phyloP scores from a whole-genome alignment of 164 flowering plant species.

The Nymphaea thermarum region DNA sequence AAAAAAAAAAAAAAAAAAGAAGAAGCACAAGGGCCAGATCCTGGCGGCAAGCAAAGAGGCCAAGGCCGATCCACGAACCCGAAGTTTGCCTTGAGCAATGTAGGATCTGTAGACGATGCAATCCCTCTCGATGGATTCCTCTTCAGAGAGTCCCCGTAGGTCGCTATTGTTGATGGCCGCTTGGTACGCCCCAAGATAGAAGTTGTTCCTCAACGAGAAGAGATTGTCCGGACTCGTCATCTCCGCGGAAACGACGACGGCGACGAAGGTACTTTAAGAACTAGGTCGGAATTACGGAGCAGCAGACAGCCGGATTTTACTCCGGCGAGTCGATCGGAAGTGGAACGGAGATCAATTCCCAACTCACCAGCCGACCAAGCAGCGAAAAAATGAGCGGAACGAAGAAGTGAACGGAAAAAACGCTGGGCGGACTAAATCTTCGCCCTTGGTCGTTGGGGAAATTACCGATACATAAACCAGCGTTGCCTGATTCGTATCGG shows the following conservation, averaged over 20 bases:
- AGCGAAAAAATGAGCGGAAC: no score
- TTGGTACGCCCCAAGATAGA: constrained; percentile 90
- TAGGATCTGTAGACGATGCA: constrained; percentile 78
- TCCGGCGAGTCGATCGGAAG: no score
- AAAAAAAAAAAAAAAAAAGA: not conserved
- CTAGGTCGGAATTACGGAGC: not conserved
- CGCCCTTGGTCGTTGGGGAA: no score
- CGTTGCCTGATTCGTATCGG: no score
- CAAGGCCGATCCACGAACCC: constrained; percentile 9
- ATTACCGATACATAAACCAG: no score
- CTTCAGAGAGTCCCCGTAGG: constrained; percentile 67
- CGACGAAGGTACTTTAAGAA: not conserved
- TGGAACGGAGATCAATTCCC: no score
- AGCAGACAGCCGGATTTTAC: no score
- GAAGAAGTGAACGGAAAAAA: no score
- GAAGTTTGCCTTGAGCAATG: constrained; percentile 81
- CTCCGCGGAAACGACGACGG: not conserved
- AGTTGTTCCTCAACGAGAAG: constrained; percentile 72
- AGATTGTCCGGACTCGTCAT: constrained; percentile 54
- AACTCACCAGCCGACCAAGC: no score
- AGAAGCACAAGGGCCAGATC: not conserved
- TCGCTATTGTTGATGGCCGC: constrained; percentile 93
- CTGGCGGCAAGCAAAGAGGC: not conserved
- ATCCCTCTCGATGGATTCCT: constrained; percentile 73
- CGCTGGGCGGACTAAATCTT: no score